Evolutionary conservation across 2,329 filamentous ascomycete genomes (phyloP).

Genomic region (Lachnellula arida): DNA sequence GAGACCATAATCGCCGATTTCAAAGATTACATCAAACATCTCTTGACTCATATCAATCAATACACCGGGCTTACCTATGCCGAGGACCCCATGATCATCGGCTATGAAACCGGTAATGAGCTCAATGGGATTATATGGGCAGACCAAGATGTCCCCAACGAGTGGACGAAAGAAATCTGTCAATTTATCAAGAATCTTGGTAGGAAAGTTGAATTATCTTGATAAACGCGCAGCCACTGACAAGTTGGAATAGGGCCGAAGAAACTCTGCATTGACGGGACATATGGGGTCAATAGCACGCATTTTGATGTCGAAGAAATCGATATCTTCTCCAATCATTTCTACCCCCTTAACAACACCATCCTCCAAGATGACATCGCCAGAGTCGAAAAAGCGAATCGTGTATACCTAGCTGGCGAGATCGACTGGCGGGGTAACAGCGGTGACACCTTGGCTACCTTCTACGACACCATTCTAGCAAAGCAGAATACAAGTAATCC

Average conservation of each 20-base stretch:
- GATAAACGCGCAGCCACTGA: no score
- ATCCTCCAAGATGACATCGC: slow-evolving; percentile 38
- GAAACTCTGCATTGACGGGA: slow-evolving; percentile 45
- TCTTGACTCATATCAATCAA: slow-evolving; percentile 43
- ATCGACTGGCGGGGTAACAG: slow-evolving; percentile 40
- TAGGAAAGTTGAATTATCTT: background rate
- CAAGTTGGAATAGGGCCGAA: slow-evolving; percentile 33
- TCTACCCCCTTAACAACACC: slow-evolving; percentile 39
- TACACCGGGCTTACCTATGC: slow-evolving; percentile 44
- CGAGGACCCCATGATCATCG: slow-evolving; percentile 46
- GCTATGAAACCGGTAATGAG: slow-evolving; percentile 47
- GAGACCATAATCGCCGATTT: slow-evolving; percentile 38
- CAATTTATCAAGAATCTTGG: slow-evolving; percentile 35
- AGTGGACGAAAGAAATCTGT: slow-evolving; percentile 41
- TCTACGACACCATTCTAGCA: slow-evolving; percentile 38
- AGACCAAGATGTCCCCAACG: slow-evolving; percentile 40
- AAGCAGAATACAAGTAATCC: slow-evolving; percentile 24
- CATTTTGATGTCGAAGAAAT: slow-evolving; percentile 40
- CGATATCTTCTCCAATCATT: slow-evolving; percentile 46
- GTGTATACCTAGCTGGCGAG: slow-evolving; percentile 43
- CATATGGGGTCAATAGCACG: slow-evolving; percentile 42
- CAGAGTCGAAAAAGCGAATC: slow-evolving; percentile 33
- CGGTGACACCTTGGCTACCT: slow-evolving; percentile 35
- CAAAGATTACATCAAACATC: slow-evolving; percentile 41
- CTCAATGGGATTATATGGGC: slow-evolving; percentile 40